Conservation (phyloP, 192 early-diverging fungal species). For the Entophlyctis helioformis region DNA sequence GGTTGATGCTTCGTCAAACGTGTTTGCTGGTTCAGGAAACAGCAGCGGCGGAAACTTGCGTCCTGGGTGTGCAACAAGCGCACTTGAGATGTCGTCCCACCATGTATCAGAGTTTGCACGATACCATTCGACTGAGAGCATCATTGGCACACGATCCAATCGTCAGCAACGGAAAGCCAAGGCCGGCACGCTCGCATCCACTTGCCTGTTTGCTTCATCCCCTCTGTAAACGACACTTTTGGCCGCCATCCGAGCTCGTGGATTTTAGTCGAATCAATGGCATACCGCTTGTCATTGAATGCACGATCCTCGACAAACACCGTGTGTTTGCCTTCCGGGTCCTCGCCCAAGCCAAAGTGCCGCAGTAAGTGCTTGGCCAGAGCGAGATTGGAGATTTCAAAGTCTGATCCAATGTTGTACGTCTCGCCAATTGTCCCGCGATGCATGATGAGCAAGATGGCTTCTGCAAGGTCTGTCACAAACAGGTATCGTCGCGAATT, state of each 20-base stretch:
- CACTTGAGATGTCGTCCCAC: too few species aligned
- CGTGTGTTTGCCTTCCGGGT: constrained; percentile 30
- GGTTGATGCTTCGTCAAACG: too few species aligned
- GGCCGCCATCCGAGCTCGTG: constrained; percentile 58
- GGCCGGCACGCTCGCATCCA: not conserved
- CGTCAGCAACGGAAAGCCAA: too few species aligned
- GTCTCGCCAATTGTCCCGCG: constrained; percentile 55
- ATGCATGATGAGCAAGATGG: constrained; percentile 56
- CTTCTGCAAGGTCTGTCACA: constrained; percentile 55
- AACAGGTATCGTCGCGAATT: constrained; percentile 67
- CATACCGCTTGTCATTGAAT: constrained; percentile 67
- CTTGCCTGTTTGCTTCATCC: constrained; percentile 55
- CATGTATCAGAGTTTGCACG: too few species aligned
- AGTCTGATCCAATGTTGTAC: constrained; percentile 66
- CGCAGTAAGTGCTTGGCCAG: constrained; percentile 46
- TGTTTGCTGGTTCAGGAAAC: too few species aligned
- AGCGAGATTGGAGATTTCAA: constrained; percentile 59
- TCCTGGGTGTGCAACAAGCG: too few species aligned
- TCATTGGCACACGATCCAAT: too few species aligned
- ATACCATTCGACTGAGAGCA: too few species aligned
- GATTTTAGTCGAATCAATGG: constrained; percentile 60
- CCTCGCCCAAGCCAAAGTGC: constrained; percentile 24
- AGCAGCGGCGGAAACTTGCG: too few species aligned
- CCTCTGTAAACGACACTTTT: constrained; percentile 43
- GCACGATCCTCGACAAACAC: constrained; percentile 64